A percentile compares a stretch with the other conserved stretches of the same genome.
Evolutionary conservation across 2,329 filamentous ascomycete species (phyloP).

Genomic region (Trichoderma sp.): DNA sequence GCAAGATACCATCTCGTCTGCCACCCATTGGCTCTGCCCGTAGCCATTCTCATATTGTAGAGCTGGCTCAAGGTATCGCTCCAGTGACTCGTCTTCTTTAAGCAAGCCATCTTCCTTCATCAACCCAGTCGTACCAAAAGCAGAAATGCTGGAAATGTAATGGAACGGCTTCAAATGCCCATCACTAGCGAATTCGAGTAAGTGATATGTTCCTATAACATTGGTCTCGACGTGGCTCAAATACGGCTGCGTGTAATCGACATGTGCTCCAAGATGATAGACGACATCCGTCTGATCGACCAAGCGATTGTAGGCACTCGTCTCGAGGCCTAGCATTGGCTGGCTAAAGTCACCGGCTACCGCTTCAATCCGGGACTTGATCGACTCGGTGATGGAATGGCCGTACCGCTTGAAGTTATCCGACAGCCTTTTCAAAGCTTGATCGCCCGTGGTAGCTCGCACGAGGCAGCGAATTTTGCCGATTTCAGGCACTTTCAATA

Average conservation of each 20-base stretch:
- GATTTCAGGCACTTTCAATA: neutral
- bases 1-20: constrained; percentile 3
- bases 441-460: neutral
- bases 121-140: neutral
- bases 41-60: neutral
- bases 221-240: neutral
- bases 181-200: neutral
- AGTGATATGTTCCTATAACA: neutral
- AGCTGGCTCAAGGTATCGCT: neutral
- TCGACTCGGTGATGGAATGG: neutral
- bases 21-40: constrained; percentile 10
- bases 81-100: neutral
- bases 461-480: neutral
- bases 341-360: neutral
- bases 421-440: neutral
- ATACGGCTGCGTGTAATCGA: neutral
- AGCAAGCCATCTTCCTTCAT: neutral
- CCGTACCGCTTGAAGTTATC: neutral
- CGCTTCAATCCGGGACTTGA: neutral
- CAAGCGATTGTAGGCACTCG: neutral
- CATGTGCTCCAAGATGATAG: neutral
- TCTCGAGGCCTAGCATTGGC: neutral
- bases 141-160: neutral
- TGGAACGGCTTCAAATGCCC: neutral
- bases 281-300: neutral